A percentile compares a stretch with the other conserved stretches of the same genome.
phyloP scores from a whole-genome alignment of 495 filamentous ascomycete species.

The Extremus antarcticus region DNA sequence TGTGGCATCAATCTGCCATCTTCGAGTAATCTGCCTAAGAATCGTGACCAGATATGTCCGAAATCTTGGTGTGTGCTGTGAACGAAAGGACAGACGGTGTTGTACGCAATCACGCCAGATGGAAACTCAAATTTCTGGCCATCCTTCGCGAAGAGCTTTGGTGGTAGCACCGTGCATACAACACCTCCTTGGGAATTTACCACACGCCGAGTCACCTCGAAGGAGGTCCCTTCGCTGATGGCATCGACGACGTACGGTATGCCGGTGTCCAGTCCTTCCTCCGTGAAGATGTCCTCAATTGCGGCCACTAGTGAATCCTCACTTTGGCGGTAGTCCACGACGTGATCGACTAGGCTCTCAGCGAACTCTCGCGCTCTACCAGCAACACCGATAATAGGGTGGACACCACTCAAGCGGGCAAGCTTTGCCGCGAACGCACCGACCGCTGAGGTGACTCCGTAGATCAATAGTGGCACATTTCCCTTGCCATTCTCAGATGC shows the following conservation, averaged over 20 bases:
- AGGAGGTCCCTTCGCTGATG: background rate
- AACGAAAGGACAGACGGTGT: background rate
- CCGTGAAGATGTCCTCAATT: conserved; percentile 25
- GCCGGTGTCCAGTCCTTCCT: background rate
- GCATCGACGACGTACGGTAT: conserved; percentile 7
- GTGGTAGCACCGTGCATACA: conserved; percentile 25
- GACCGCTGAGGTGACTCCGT: conserved; percentile 33
- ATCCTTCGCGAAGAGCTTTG: conserved; percentile 3
- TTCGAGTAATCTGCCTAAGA: conserved; percentile 40
- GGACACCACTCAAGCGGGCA: conserved; percentile 30
- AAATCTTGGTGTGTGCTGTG: conserved; percentile 2
- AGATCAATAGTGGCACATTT: conserved; percentile 25
- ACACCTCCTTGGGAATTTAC: background rate
- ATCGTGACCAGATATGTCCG: conserved; percentile 41
- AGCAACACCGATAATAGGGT: conserved; percentile 30
- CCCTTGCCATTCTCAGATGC: background rate
- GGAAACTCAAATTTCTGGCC: background rate
- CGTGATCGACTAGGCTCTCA: conserved; percentile 20
- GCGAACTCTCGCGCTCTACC: conserved; percentile 28
- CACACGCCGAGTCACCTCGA: background rate
- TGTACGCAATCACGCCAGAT: background rate
- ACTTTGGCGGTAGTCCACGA: conserved; percentile 35
- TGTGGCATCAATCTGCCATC: conserved; percentile 55
- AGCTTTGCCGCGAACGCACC: conserved; percentile 35
- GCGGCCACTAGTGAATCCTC: conserved; percentile 21